Evolutionary conservation across 148 eudicot genomes (phyloP), one percentile per base, ranked within the genome.

Genomic region (Amaranthus palmeri): DNA sequence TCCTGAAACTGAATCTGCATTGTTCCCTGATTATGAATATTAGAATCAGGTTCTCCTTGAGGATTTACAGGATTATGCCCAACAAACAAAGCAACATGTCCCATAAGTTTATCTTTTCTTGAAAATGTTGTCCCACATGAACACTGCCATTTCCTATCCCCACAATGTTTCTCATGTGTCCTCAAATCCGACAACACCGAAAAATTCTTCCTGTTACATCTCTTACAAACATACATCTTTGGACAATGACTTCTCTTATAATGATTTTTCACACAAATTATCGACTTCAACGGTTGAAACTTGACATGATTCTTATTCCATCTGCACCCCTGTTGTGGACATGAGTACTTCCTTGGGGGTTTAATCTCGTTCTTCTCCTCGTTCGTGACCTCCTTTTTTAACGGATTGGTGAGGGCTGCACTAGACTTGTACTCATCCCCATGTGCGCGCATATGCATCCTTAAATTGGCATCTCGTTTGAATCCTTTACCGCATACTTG

Each of bases 391-490:
- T 10, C 73, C 68, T 85, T 81, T 83, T 90, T 85, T 59, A 78
- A 17, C 6, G 97, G 97, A 54, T 90, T 92, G 61, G 71, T 83
- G 8, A 92, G 72, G 18, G 96, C 93, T 3, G 88, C 92, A 9
- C 75, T 83, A 0, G 96, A 84, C 83, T 90, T 92, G 78, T 90
- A 92, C 83, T 87, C 93, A 18, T 92, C 96, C 3, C 97, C 97
- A 66, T 92, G 97, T 3, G 96, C 97, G 65, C 97, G 79, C 97
- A 92, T 92, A 77, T 92, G 97, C 97, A 92, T 92, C 66, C 97
- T 82, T 70, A 90, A 75, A 72, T 92, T 92, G 8, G 97, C 97
- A 62, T 92, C 96, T 10, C 97, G 71, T 72, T 92, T 92, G 55
- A 92, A 92, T 65, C 97, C 97, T 74, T 92, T 92, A 12, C 90